Evolutionary conservation across 495 filamentous ascomycete species (phyloP), one percentile per base, ranked within the genome.

Genomic region (Astrothelium subdiscretum): DNA sequence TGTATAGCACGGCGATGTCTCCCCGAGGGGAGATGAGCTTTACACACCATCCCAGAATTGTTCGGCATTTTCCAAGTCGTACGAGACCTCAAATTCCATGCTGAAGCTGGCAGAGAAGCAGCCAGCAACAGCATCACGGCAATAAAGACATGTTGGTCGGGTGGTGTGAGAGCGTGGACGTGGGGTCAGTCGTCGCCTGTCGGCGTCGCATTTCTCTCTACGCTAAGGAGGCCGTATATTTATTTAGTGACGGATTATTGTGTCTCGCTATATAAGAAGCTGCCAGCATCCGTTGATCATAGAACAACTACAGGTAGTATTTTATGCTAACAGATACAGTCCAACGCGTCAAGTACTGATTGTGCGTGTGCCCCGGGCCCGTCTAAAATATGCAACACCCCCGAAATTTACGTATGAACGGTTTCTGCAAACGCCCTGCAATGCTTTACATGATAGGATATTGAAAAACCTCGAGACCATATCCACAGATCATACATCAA

Each of bases 21-120:
- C 32, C 8, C 10, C 27, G 58, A 32, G 20, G 48, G 48, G 6
- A 60, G 64, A 63, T 60, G 58, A 42, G 10, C 57, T 57, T 31
- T 58, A 77, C 84, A 71, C 70, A 96, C 92, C 88, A 75, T 85
- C 78, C 94, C 94, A 97, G 77, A 97, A 94, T 75, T 96, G 88
- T 72, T 91, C 82, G 77, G 92, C 91, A 75, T 83, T 87, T 74
- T 95, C 90, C 71, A 89, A 78, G 68, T 77, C 77, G 72, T 82
- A 84, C 67, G 79, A 82, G 66, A 81, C 82, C 73, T 89, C 87
- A 66, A 81, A 78, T 64, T 87, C 86, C 80, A 82, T 82, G 60
- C 57, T 69, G 65, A 58, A 58, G 72, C 69, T 63, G 60, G 62
- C 66, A 42, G 15, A 32, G 43, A 31, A 44, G 18, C 63, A 58